Percentiles rank a stretch among this genome's conserved stretches.
phyloP scores from a whole-genome alignment of 805 yeast species.

The Spathaspora girioi region DNA sequence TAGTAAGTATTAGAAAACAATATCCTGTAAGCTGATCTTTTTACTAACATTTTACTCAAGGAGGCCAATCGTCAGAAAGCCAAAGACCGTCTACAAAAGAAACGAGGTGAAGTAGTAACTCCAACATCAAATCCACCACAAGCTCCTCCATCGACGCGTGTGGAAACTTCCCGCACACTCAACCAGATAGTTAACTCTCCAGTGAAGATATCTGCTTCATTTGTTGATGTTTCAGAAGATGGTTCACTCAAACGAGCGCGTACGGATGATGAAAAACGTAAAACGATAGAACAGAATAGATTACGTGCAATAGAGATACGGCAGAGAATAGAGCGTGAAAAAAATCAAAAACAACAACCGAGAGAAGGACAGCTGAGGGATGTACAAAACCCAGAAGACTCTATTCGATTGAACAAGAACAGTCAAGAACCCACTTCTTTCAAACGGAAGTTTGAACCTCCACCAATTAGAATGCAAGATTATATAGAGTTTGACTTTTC shows the following conservation, averaged over 20 bases:
- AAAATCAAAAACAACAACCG: slow-evolving; percentile 11
- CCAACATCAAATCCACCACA: not conserved
- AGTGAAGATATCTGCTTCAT: slow-evolving; percentile 6
- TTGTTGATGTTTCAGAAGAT: slow-evolving; percentile 7
- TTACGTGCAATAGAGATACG: slow-evolving; percentile 48
- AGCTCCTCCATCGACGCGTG: slow-evolving; percentile 4
- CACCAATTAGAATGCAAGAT: slow-evolving; percentile 52
- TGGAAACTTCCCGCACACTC: slow-evolving; percentile 1
- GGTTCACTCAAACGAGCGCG: slow-evolving; percentile 17
- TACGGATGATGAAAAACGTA: slow-evolving; percentile 47
- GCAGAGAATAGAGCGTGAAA: slow-evolving; percentile 11
- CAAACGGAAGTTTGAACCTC: slow-evolving; percentile 18
- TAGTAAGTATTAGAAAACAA: slow-evolving; percentile 24
- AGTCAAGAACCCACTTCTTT: slow-evolving; percentile 7
- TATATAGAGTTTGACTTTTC: slow-evolving; percentile 86
- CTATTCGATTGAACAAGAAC: slow-evolving; percentile 11
- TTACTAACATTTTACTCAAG: slow-evolving; percentile 25
- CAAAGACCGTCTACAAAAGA: slow-evolving; percentile 46
- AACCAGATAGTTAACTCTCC: slow-evolving; percentile 8
- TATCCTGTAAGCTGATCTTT: not conserved
- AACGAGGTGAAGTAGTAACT: not conserved
- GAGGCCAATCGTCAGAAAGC: slow-evolving; percentile 65
- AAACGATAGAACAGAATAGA: slow-evolving; percentile 50
- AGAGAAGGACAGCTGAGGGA: not conserved
- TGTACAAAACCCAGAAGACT: slow-evolving; percentile 6